These are phyloP conservation scores for Penicilliopsis zonata DNA, from an alignment of 495 filamentous ascomycete species.

Conservation along the genomic window DNA sequence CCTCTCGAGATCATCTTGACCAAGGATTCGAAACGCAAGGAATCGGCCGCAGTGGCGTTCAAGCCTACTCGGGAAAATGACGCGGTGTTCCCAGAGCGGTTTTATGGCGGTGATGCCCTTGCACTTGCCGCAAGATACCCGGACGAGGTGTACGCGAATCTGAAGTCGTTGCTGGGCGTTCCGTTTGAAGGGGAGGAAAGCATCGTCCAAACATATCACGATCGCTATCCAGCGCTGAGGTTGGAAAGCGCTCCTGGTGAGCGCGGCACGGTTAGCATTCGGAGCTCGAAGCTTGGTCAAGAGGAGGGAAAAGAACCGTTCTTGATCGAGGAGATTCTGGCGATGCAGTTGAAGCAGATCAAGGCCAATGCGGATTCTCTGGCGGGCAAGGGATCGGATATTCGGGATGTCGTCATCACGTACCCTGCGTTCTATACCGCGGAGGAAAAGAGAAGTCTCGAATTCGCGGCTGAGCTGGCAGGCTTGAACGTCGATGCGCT, in stretches of 20 bases:
- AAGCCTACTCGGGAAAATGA: constrained; percentile 58
- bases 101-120: constrained; percentile 85
- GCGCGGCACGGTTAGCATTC: constrained; percentile 63
- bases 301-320: constrained; percentile 58
- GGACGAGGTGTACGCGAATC: constrained; percentile 83
- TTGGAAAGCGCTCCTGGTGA: constrained; percentile 32
- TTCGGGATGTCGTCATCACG: constrained; percentile 79
- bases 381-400: constrained; percentile 62
- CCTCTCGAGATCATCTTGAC: constrained; percentile 96
- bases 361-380: constrained; percentile 74
- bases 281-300: constrained; percentile 56
- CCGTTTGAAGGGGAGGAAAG: constrained; percentile 41
- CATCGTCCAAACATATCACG: constrained; percentile 52
- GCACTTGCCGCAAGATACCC: constrained; percentile 80
- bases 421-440: constrained; percentile 83
- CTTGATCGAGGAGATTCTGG: constrained; percentile 83
- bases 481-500: constrained; percentile 75
- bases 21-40: constrained; percentile 98
- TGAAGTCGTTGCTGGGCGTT: constrained; percentile 77
- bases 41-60: constrained; percentile 83
- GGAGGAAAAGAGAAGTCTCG: constrained; percentile 74
- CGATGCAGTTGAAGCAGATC: constrained; percentile 90
- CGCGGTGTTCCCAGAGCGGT: constrained; percentile 67
- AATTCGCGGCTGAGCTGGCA: constrained; percentile 73
- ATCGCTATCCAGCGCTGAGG: constrained; percentile 53